Percentiles rank a stretch among this genome's conserved stretches.
Evolutionary conservation across 1,284 basidiomycete species (phyloP).

Genomic region (Cutaneotrichosporon dermatis): DNA sequence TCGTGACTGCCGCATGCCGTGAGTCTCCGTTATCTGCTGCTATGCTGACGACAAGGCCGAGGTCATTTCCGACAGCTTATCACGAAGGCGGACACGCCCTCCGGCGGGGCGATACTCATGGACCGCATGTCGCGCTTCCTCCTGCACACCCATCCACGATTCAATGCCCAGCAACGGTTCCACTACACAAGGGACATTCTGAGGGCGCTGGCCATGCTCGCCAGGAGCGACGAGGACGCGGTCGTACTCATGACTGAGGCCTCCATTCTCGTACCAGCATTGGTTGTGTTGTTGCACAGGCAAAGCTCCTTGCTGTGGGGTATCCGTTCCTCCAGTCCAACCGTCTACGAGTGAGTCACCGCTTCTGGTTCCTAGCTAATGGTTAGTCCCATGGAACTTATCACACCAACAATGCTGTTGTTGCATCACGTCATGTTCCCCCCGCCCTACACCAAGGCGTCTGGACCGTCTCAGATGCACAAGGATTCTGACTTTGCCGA

Average conservation of each 20-base stretch:
- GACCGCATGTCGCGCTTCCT: conserved; percentile 24
- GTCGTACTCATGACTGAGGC: conserved; percentile 34
- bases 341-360: conserved; percentile 6
- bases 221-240: conserved; percentile 31
- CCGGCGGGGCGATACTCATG: conserved; percentile 15
- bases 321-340: conserved; percentile 12
- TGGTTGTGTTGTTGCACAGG: conserved; percentile 31
- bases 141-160: conserved; percentile 2
- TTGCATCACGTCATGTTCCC: conserved; percentile 44
- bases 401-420: conserved; percentile 28
- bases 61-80: conserved; percentile 28
- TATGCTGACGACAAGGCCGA: neutral
- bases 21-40: conserved; percentile 8
- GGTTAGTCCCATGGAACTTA: conserved; percentile 28
- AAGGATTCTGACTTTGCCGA: neutral
- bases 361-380: neutral
- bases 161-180: conserved; percentile 4
- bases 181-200: conserved; percentile 15
- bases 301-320: conserved; percentile 35
- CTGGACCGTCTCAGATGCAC: neutral
- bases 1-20: conserved; percentile 33
- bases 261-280: conserved; percentile 30
- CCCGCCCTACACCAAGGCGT: conserved; percentile 12
- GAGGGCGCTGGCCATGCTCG: conserved; percentile 27
- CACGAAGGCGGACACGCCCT: conserved; percentile 2